Conservation (phyloP, 2,329 filamentous ascomycete species). For the Sclerotinia nivalis region DNA sequence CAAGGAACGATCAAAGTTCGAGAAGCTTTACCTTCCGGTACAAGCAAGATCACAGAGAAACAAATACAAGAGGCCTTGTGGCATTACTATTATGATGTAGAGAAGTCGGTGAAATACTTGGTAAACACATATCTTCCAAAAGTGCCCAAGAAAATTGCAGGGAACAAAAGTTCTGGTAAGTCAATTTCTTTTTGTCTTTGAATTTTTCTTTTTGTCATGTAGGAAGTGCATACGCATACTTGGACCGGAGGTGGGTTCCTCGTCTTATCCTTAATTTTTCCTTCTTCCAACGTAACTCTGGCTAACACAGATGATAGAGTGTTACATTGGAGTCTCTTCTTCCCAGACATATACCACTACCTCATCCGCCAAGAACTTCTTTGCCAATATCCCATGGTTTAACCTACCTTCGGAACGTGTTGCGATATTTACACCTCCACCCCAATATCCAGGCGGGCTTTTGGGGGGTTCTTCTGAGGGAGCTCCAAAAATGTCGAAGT, state of each 20-base stretch:
- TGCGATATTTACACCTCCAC: conserved; percentile 63
- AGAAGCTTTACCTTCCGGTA: conserved; percentile 60
- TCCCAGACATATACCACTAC: conserved; percentile 32
- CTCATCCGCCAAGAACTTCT: conserved; percentile 62
- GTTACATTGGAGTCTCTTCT: conserved; percentile 17
- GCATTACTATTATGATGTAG: conserved; percentile 94
- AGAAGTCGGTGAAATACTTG: conserved; percentile 80
- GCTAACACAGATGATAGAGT: conserved; percentile 9
- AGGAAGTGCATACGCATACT: conserved; percentile 7
- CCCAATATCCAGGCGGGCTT: conserved; percentile 63
- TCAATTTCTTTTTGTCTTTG: conserved; percentile 31
- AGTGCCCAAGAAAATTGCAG: conserved; percentile 32
- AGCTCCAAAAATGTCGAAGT: conserved; percentile 77
- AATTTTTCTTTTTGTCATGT: conserved; percentile 4
- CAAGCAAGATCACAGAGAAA: conserved; percentile 54
- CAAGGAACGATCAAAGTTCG: conserved; percentile 67
- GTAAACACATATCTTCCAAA: conserved; percentile 53
- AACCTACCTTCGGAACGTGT: conserved; percentile 66
- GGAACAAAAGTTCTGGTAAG: conserved; percentile 43
- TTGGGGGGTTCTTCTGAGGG: conserved; percentile 72
- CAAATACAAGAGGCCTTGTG: conserved; percentile 90
- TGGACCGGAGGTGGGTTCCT: conserved; percentile 36
- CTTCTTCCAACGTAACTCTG: not conserved
- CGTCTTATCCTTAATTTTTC: conserved; percentile 19
- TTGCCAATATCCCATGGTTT: conserved; percentile 84